Conservation (phyloP, 2,329 filamentous ascomycete genomes). For the Bipolaris bicolor region DNA sequence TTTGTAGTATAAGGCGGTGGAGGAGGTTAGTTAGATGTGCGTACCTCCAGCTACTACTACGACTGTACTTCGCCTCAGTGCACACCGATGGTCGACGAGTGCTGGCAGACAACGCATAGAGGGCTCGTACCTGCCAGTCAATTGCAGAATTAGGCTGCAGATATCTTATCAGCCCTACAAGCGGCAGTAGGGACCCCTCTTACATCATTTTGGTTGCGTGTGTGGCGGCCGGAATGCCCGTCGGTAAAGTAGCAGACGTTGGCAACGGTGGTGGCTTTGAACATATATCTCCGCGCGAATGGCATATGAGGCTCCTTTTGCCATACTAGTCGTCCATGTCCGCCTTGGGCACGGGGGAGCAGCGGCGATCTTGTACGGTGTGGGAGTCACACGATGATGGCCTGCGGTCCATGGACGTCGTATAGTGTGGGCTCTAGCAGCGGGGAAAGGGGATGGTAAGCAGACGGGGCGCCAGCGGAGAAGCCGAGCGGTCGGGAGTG, state of each 20-base stretch:
- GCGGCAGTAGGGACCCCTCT: not conserved
- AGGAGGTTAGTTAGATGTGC: not conserved
- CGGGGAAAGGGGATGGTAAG: not conserved
- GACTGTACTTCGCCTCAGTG: not conserved
- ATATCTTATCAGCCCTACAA: slow-evolving; percentile 1
- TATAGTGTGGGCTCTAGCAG: not conserved
- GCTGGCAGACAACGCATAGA: not conserved
- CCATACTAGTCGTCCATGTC: not conserved
- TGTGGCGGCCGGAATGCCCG: not conserved
- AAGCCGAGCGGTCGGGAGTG: not conserved
- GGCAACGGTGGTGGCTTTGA: not conserved
- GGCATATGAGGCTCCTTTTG: not conserved
- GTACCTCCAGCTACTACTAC: not conserved
- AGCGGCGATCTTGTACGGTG: not conserved
- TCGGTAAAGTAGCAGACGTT: not conserved
- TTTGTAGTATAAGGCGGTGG: not conserved
- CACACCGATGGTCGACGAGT: not conserved
- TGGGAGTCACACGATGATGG: not conserved
- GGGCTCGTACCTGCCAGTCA: not conserved
- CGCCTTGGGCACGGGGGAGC: not conserved
- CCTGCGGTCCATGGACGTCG: not conserved
- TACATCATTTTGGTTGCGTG: not conserved
- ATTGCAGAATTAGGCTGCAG: not conserved
- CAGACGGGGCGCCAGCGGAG: not conserved
- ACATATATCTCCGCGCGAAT: not conserved